A percentile compares a stretch with the other conserved stretches of the same genome.
These are phyloP conservation scores for Lactarius deliciosus DNA, from an alignment of 768 basidiomycete species.

Conservation along the genomic window DNA sequence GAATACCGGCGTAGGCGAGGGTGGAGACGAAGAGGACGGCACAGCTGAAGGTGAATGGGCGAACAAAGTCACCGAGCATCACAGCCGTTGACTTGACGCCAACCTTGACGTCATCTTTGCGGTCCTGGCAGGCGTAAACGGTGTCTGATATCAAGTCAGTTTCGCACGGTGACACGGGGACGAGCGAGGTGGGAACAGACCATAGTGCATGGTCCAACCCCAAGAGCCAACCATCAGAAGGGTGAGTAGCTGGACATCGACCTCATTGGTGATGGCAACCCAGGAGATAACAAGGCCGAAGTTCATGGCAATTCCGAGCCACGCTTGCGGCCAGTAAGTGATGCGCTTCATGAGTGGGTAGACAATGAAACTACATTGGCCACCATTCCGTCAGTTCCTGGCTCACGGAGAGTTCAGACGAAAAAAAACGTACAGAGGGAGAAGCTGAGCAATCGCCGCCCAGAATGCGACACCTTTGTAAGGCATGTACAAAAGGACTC, in stretches of 20 bases:
- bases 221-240: slow-evolving; percentile 29
- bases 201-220: slow-evolving; percentile 48
- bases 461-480: slow-evolving; percentile 27
- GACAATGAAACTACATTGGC: slow-evolving; percentile 34
- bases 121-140: slow-evolving; percentile 79
- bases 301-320: slow-evolving; percentile 54
- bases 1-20: slow-evolving; percentile 53
- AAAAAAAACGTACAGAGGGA: slow-evolving; percentile 27
- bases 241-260: slow-evolving; percentile 33
- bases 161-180: too few relatives aligned
- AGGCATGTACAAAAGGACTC: slow-evolving; percentile 25
- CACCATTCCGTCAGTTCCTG: slow-evolving; percentile 2
- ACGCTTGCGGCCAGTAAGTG: slow-evolving; percentile 63
- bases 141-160: slow-evolving; percentile 42
- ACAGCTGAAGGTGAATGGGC: slow-evolving; percentile 54
- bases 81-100: slow-evolving; percentile 76
- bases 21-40: slow-evolving; percentile 51
- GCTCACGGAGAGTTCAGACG: background rate
- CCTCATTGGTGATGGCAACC: slow-evolving; percentile 41
- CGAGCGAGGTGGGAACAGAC: slow-evolving; percentile 10
- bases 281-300: slow-evolving; percentile 51
- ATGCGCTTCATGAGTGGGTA: slow-evolving; percentile 57
- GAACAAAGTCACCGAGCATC: slow-evolving; percentile 63
- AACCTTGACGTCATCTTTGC: slow-evolving; percentile 66
- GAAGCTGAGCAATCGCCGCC: slow-evolving; percentile 27